Percentiles rank a stretch among this genome's conserved stretches.
These are phyloP conservation scores for Venustampulla echinocandica DNA, from an alignment of 495 filamentous ascomycete genomes.

Conservation along the genomic window DNA sequence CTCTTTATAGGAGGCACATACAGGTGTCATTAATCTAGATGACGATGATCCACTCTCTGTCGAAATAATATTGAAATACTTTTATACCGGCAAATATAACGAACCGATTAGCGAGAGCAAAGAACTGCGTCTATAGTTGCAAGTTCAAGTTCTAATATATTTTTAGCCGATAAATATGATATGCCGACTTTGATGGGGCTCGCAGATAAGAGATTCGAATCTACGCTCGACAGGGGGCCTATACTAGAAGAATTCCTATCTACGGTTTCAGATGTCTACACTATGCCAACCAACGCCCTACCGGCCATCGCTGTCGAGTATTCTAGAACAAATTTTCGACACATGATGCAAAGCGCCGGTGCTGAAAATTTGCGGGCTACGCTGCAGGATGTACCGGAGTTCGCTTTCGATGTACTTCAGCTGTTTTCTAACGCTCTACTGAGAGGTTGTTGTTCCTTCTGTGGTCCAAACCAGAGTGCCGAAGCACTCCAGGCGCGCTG, in stretches of 20 bases:
- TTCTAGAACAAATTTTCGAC: conserved; percentile 1
- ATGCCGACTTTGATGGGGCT: conserved; percentile 6
- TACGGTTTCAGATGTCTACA: conserved; percentile 6
- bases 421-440: conserved; percentile 6
- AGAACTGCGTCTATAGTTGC: background rate
- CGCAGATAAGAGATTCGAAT: conserved; percentile 3
- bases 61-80: conserved; percentile 9
- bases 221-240: background rate
- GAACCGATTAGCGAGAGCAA: conserved; percentile 4
- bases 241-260: conserved; percentile 2
- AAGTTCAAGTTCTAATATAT: conserved; percentile 4
- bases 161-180: conserved; percentile 10
- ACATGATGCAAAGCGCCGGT: conserved; percentile 1
- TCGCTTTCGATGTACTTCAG: conserved; percentile 6
- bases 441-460: conserved; percentile 2
- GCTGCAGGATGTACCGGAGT: conserved; percentile 6
- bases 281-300: conserved; percentile 1
- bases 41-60: conserved; percentile 12
- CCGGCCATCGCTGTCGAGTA: conserved; percentile 1
- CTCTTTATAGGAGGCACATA: conserved; percentile 4
- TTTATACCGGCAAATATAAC: conserved; percentile 14
- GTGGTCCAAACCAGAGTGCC: conserved; percentile 8
- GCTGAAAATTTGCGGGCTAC: conserved; percentile 1
- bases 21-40: conserved; percentile 8
- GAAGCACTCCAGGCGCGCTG: conserved; percentile 9